These are phyloP conservation scores for Trichosporon asahii DNA, from an alignment of 1,284 basidiomycete genomes.

Conservation along the genomic window DNA sequence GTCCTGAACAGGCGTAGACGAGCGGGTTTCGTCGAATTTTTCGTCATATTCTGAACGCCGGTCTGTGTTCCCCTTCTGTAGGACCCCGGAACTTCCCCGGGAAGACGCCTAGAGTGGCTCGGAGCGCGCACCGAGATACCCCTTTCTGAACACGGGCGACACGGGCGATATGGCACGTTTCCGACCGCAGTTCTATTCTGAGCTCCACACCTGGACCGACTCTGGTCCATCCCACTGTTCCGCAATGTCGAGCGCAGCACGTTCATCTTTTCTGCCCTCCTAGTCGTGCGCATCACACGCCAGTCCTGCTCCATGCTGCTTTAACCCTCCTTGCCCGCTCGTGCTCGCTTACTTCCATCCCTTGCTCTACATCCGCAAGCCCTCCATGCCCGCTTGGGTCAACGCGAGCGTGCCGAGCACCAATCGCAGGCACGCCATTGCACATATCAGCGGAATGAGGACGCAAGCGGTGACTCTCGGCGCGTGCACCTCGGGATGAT, in stretches of 20 bases:
- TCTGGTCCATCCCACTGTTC: not conserved
- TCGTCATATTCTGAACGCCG: not conserved
- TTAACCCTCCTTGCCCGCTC: no score
- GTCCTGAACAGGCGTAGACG: not conserved
- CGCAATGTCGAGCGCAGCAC: not conserved
- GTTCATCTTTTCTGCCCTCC: not conserved
- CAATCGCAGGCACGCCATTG: not conserved
- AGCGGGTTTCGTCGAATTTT: not conserved
- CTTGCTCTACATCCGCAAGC: not conserved
- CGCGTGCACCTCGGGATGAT: no score
- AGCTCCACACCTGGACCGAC: not conserved
- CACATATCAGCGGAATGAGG: not conserved
- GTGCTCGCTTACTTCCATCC: no score
- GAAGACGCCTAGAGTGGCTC: no score
- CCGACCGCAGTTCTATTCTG: constrained; percentile 1
- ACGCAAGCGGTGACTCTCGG: no score
- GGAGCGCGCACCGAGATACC: not conserved
- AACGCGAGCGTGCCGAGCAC: not conserved
- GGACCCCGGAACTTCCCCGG: no score
- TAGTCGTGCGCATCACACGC: not conserved
- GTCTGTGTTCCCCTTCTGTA: not conserved
- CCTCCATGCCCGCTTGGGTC: not conserved
- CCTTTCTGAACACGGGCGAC: not conserved
- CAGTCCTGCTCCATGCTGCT: not conserved
- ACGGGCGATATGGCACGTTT: not conserved